These are phyloP conservation scores for Sporobolomyces pararoseus DNA, from an alignment of 768 basidiomycete genomes.

Conservation along the genomic window DNA sequence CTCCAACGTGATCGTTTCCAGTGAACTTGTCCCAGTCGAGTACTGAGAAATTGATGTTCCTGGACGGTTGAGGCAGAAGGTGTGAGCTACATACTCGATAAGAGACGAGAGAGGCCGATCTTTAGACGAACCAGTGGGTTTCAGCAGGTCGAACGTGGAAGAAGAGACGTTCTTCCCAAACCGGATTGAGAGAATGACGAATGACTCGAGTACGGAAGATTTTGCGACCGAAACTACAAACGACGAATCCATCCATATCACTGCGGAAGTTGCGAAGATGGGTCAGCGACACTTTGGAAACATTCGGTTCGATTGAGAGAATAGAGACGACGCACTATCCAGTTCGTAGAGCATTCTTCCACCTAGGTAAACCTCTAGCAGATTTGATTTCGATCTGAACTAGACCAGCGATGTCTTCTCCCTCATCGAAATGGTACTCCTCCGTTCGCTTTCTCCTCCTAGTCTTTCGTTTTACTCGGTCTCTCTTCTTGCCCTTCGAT, in stretches of 20 bases:
- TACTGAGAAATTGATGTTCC: constrained; percentile 63
- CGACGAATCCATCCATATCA: constrained; percentile 98
- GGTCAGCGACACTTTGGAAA: not conserved
- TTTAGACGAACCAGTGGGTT: constrained; percentile 62
- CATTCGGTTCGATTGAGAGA: not conserved
- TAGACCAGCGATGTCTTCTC: constrained; percentile 83
- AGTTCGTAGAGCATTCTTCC: constrained; percentile 60
- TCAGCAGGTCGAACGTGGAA: constrained; percentile 92
- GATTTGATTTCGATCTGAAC: constrained; percentile 87
- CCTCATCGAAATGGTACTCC: constrained; percentile 40
- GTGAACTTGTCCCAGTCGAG: constrained; percentile 93
- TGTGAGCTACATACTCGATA: not conserved
- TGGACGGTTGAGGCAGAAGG: not conserved
- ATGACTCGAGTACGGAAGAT: constrained; percentile 78
- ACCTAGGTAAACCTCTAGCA: constrained; percentile 75
- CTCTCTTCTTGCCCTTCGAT: constrained; percentile 7
- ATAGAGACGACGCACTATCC: constrained; percentile 8
- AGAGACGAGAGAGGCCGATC: too few relatives aligned
- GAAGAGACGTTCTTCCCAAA: constrained; percentile 90
- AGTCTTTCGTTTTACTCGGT: constrained; percentile 18
- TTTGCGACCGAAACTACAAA: constrained; percentile 93
- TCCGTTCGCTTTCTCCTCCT: constrained; percentile 25
- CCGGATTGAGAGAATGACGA: constrained; percentile 76
- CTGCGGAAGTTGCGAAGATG: constrained; percentile 61
- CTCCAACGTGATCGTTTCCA: constrained; percentile 79